Conservation (phyloP, 192 early-diverging fungal species). For the Funneliformis mosseae region DNA sequence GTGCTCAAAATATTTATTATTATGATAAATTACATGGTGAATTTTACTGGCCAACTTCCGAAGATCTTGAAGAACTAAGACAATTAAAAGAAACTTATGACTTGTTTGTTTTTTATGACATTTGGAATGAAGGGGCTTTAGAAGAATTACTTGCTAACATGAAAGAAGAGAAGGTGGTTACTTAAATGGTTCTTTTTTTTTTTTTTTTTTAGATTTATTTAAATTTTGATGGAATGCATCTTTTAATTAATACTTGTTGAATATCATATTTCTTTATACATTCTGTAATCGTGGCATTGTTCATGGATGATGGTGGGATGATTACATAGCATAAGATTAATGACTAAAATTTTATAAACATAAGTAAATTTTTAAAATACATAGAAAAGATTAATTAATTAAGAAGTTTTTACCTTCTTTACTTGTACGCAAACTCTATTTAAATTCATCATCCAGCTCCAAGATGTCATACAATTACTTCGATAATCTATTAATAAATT, state of each 20-base stretch:
- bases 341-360: not conserved
- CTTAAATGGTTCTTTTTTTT: not conserved
- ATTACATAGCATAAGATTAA: conserved; percentile 7
- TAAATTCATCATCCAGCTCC: not conserved
- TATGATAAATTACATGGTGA: conserved; percentile 6
- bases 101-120: not conserved
- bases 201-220: not conserved
- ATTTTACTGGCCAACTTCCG: not conserved
- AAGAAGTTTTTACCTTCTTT: conserved; percentile 7
- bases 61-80: not conserved
- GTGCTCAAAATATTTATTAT: conserved; percentile 35
- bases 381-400: not conserved
- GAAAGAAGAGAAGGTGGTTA: not conserved
- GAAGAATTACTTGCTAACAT: not conserved
- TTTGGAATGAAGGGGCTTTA: not conserved
- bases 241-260: not conserved
- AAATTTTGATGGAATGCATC: not conserved
- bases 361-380: not conserved
- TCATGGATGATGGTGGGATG: not conserved
- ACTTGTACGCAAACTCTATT: conserved; percentile 20
- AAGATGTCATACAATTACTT: not conserved
- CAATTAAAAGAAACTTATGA: not conserved
- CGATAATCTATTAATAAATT: not conserved
- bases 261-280: conserved; percentile 4
- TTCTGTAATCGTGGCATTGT: not conserved